Evolutionary conservation across 331 rosid genomes (phyloP).

Genomic region (Prunus yedoensis): DNA sequence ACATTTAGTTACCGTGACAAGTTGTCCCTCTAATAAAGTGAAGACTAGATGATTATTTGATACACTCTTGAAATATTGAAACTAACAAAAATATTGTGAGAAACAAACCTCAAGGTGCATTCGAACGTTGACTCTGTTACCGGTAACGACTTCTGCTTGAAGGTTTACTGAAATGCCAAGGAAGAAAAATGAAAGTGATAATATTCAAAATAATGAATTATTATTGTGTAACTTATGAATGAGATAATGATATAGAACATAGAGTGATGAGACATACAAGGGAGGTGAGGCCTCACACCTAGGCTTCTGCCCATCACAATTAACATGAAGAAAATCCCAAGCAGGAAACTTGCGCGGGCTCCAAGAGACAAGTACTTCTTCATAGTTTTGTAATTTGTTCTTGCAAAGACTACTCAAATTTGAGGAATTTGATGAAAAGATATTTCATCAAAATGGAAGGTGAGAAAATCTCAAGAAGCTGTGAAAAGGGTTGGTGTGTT

Average conservation of each 20-base stretch:
- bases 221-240: background rate
- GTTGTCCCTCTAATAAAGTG: too few relatives aligned
- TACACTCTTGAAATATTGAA: background rate
- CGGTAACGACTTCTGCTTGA: slow-evolving; percentile 29
- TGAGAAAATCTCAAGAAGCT: too few relatives aligned
- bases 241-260: background rate
- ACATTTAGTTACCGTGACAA: too few relatives aligned
- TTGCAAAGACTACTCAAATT: background rate
- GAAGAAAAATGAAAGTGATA: background rate
- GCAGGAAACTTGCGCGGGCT: slow-evolving; percentile 32
- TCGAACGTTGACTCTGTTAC: slow-evolving; percentile 13
- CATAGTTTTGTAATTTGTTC: slow-evolving; percentile 34
- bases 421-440: slow-evolving; percentile 1
- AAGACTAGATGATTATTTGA: too few relatives aligned
- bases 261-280: slow-evolving; percentile 28
- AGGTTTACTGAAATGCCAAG: slow-evolving; percentile 29
- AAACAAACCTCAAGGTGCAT: slow-evolving; percentile 41
- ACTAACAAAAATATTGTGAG: background rate
- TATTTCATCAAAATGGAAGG: background rate
- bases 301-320: slow-evolving; percentile 44
- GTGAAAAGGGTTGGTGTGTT: background rate
- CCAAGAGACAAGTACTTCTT: slow-evolving; percentile 33
- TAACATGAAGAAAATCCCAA: slow-evolving; percentile 43
- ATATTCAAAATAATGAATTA: background rate
- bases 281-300: slow-evolving; percentile 40